Evolutionary conservation across 1,139 yeast species (phyloP).

Genomic region (Suhomyces terraborum): DNA sequence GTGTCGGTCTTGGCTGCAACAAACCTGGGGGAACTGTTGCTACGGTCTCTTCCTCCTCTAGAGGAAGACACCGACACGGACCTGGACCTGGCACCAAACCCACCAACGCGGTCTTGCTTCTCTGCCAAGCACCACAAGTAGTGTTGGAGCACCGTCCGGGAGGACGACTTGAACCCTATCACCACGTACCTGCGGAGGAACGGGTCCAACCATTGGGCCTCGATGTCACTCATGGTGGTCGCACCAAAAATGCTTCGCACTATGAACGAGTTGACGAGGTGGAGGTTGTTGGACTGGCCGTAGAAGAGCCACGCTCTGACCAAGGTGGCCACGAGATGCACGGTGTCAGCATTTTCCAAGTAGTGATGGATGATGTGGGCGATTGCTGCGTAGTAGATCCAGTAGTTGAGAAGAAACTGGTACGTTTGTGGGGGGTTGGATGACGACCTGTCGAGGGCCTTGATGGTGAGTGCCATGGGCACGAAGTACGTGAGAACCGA

Average conservation of each 20-base stretch:
- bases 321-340: slow-evolving; percentile 8
- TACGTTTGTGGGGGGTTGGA: slow-evolving; percentile 12
- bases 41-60: not conserved
- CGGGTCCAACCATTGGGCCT: slow-evolving; percentile 12
- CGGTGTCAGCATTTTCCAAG: slow-evolving; percentile 8
- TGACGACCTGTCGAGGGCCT: slow-evolving; percentile 13
- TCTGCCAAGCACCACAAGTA: slow-evolving; percentile 13
- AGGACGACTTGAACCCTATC: not conserved
- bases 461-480: slow-evolving; percentile 19
- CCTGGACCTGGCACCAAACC: not conserved
- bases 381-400: slow-evolving; percentile 18
- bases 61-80: not conserved
- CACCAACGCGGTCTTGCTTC: slow-evolving; percentile 2
- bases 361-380: slow-evolving; percentile 15
- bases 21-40: not conserved
- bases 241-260: slow-evolving; percentile 7
- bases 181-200: slow-evolving; percentile 12
- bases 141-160: slow-evolving; percentile 11
- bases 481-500: slow-evolving; percentile 15
- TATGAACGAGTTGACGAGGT: slow-evolving; percentile 12
- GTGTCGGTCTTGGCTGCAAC: not conserved
- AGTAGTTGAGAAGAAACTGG: slow-evolving; percentile 20
- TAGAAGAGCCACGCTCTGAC: slow-evolving; percentile 19
- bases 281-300: slow-evolving; percentile 17
- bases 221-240: slow-evolving; percentile 10